phyloP scores from a whole-genome alignment of 2,329 filamentous ascomycete species.

The Endocalyx cinctus region DNA sequence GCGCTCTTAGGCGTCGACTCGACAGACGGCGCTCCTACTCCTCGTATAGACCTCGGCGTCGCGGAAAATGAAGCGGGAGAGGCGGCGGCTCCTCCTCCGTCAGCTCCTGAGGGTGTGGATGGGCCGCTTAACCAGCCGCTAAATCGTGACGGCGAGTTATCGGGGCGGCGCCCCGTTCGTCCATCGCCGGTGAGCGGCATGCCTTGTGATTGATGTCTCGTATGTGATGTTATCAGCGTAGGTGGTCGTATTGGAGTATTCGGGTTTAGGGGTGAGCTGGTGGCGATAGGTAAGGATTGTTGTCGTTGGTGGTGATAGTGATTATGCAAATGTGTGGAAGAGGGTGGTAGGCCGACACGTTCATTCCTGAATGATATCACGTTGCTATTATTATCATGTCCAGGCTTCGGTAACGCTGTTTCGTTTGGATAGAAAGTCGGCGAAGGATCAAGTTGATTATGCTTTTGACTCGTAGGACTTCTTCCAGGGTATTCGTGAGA shows the following conservation, averaged over 20 bases:
- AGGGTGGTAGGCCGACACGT: too few relatives aligned
- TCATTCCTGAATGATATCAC: too few relatives aligned
- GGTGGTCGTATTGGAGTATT: constrained; percentile 9
- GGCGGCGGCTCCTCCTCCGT: too few relatives aligned
- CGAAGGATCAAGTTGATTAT: too few relatives aligned
- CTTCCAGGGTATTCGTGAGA: too few relatives aligned
- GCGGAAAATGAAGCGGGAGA: constrained; percentile 26
- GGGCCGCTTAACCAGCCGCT: constrained; percentile 29
- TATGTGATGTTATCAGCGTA: constrained; percentile 12
- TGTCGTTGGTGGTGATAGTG: constrained; percentile 22
- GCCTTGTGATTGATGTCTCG: constrained; percentile 21
- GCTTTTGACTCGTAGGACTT: too few relatives aligned
- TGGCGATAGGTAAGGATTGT: constrained; percentile 18
- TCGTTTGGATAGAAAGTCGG: too few relatives aligned
- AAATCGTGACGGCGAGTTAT: constrained; percentile 23
- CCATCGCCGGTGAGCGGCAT: constrained; percentile 41
- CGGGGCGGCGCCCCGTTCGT: constrained; percentile 21
- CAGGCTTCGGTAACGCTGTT: too few relatives aligned
- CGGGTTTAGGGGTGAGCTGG: constrained; percentile 7
- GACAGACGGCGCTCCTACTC: constrained; percentile 16
- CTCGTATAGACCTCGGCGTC: constrained; percentile 26
- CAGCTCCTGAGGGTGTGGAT: constrained; percentile 19
- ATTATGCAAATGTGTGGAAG: constrained; percentile 10
- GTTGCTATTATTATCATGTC: too few relatives aligned
- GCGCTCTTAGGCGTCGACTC: constrained; percentile 30